Percentiles rank a stretch among this genome's conserved stretches.
phyloP scores from a whole-genome alignment of 2,329 filamentous ascomycete species.

The Cryphonectria nitschkei region DNA sequence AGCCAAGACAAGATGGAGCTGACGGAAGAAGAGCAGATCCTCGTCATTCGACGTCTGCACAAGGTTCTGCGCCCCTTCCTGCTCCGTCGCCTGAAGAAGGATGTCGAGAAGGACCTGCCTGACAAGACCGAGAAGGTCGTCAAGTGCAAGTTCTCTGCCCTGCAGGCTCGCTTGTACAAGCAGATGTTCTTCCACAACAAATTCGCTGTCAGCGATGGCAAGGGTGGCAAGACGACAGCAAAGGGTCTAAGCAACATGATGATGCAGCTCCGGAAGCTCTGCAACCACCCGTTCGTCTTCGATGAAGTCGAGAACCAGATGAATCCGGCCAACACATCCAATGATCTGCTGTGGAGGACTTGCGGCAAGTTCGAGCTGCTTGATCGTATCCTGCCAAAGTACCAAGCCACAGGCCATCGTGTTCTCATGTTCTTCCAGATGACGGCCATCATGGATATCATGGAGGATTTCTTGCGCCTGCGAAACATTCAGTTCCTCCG shows the following conservation, averaged over 20 bases:
- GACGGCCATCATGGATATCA: constrained; percentile 99
- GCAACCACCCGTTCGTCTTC: constrained; percentile 98
- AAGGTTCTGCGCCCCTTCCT: constrained; percentile 97
- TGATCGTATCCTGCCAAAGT: constrained; percentile 91
- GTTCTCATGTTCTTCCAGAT: constrained; percentile 99
- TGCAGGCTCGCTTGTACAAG: constrained; percentile 94
- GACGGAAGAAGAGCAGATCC: constrained; percentile 98
- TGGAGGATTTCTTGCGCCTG: constrained; percentile 95
- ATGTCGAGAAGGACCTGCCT: constrained; percentile 97
- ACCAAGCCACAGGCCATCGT: constrained; percentile 86
- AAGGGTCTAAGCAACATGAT: constrained; percentile 99
- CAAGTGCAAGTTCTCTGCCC: constrained; percentile 96
- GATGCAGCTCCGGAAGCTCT: constrained; percentile 98
- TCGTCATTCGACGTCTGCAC: constrained; percentile 96
- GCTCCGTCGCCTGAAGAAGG: constrained; percentile 97
- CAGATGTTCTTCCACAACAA: constrained; percentile 97
- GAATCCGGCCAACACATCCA: constrained; percentile 86
- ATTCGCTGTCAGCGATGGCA: constrained; percentile 90
- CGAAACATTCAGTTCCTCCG: constrained; percentile 85
- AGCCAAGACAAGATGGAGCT: constrained; percentile 98
- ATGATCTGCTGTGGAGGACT: constrained; percentile 93
- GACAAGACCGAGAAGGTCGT: constrained; percentile 99
- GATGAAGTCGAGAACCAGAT: constrained; percentile 98
- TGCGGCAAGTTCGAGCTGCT: constrained; percentile 96
- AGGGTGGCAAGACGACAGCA: constrained; percentile 91